A percentile compares a stretch with the other conserved stretches of the same genome.
Conservation (phyloP, 805 yeast genomes). For the Candida coleopterorum region DNA sequence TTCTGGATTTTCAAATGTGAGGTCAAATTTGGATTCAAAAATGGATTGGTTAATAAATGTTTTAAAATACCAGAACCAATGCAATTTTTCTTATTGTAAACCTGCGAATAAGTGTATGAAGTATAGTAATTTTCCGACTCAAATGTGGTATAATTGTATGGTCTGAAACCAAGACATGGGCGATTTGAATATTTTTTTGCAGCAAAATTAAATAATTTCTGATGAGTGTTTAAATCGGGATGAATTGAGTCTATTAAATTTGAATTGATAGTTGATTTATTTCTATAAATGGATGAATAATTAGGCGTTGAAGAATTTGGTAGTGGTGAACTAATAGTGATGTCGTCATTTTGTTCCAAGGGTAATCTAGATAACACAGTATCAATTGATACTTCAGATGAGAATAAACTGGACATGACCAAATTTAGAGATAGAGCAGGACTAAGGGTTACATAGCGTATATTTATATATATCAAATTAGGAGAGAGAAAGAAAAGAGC, state of each 20-base stretch:
- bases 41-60: constrained; percentile 22
- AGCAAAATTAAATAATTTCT: constrained; percentile 18
- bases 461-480: too few relatives aligned
- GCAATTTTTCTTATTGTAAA: constrained; percentile 24
- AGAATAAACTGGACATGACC: neutral
- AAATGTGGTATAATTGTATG: constrained; percentile 15
- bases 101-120: constrained; percentile 21
- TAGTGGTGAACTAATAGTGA: constrained; percentile 28
- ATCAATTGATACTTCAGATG: constrained; percentile 2
- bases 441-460: too few relatives aligned
- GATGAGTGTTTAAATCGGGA: constrained; percentile 20
- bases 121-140: constrained; percentile 8
- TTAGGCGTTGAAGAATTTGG: constrained; percentile 5
- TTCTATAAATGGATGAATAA: constrained; percentile 45
- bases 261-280: constrained; percentile 9
- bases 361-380: constrained; percentile 10
- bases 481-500: too few relatives aligned
- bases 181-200: constrained; percentile 11
- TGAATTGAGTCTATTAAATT: constrained; percentile 12
- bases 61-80: constrained; percentile 39
- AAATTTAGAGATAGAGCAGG: too few relatives aligned
- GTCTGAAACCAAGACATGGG: constrained; percentile 22
- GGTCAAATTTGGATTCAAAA: constrained; percentile 9
- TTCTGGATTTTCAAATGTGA: constrained; percentile 15
- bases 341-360: constrained; percentile 6